Evolutionary conservation across 1,139 yeast species (phyloP), one percentile per base, ranked within the genome.

Genomic region (Geotrichum macrosporum): DNA sequence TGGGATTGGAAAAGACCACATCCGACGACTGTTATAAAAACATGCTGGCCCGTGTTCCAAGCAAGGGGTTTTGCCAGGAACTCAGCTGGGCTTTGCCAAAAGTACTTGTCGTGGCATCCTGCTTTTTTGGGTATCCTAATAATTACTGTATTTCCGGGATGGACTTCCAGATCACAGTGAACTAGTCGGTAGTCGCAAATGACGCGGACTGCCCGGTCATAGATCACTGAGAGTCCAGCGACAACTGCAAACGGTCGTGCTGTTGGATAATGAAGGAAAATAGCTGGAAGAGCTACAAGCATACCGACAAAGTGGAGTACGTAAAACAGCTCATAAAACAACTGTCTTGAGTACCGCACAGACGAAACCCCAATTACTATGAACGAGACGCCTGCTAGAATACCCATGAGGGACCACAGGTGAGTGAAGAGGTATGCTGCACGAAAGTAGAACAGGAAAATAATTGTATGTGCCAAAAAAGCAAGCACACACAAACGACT

Each of bases 41-140:
- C 41, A 41, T 60, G 64, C 44, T 59, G 62, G 10, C 64, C 64
- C 2, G 59, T 46, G 20, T 44, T 39, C 61, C 63, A 60, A 2
- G 46, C 32, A 24, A 57, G 49, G 5, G 54, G 47, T n/a, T 56
- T 43, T 10, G 22, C 26, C 5, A 39, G 24, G 20, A 24, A 39
- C 6, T 9, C 10, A 20, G 19, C 40, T 10, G 40, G 41, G 13
- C 37, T 33, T 21, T 16, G 21, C 26, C 32, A 19, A 27, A 15
- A 15, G 3, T 26, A 9, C n/a, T 12, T 27, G 22, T 6, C 12
- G n/a, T n/a, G n/a, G 27, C 16, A 12, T 12, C 29, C 41, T 15
- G 19, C 29, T 3, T 13, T 46, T 18, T 52, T 52, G 21, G 58
- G 62, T 15, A 58, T 52, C 21, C 53, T 48, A 21, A 57, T 29